These are phyloP conservation scores for Cardamine resedifolia DNA, from an alignment of 345 rosid genomes.

Conservation along the genomic window DNA sequence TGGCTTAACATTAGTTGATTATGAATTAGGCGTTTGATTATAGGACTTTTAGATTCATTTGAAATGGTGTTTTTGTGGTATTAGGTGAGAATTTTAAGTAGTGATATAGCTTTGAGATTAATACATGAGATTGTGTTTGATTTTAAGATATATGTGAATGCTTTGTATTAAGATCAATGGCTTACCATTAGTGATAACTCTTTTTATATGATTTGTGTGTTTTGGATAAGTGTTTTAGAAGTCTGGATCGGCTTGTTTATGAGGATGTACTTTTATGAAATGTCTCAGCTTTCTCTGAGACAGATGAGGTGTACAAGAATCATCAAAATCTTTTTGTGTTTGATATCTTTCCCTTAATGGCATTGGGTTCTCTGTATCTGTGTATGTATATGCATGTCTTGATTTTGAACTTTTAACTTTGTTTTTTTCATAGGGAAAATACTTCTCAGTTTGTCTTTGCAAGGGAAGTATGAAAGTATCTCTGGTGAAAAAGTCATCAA, in stretches of 20 bases:
- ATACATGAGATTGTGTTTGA: background rate
- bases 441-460: conserved; percentile 61
- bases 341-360: background rate
- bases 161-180: background rate
- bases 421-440: conserved; percentile 60
- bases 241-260: background rate
- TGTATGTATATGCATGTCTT: background rate
- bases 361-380: conserved; percentile 5
- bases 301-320: background rate
- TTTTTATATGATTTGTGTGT: background rate
- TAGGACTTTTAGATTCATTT: background rate
- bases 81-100: background rate
- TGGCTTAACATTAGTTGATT: background rate
- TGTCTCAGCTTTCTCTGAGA: background rate
- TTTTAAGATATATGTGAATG: background rate
- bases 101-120: conserved; percentile 8
- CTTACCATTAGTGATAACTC: background rate
- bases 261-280: background rate
- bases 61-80: conserved; percentile 1
- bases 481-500: conserved; percentile 30
- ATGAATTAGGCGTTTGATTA: background rate
- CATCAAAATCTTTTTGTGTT: background rate
- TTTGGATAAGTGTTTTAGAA: background rate
- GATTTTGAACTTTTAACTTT: conserved; percentile 1
- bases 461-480: conserved; percentile 42